phyloP scores from a whole-genome alignment of 139 green algal genomes.

The Auxenochlorella protothecoides region DNA sequence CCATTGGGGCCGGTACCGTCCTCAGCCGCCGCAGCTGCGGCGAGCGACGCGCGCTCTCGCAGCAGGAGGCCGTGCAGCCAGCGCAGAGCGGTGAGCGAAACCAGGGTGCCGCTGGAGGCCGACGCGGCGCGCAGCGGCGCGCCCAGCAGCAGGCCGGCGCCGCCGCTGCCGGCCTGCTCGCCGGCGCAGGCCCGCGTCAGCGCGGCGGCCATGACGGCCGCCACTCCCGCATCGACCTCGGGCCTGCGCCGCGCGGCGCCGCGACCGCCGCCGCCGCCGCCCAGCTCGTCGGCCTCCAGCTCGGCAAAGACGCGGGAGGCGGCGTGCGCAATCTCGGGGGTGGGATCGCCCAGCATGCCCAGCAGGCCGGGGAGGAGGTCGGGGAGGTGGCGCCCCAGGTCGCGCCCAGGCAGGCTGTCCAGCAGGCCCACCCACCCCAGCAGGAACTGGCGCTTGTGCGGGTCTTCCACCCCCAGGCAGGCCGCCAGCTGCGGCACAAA shows the following conservation, averaged over 20 bases:
- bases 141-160: neutral
- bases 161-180: constrained; percentile 32
- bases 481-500: constrained; percentile 81
- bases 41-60: too few species aligned
- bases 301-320: constrained; percentile 13
- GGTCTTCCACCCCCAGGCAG: constrained; percentile 69
- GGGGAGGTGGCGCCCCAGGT: constrained; percentile 81
- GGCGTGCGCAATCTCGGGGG: constrained; percentile 52
- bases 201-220: neutral
- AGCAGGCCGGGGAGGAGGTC: constrained; percentile 83
- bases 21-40: too few species aligned
- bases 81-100: constrained; percentile 65
- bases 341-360: constrained; percentile 69
- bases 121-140: neutral
- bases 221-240: too few species aligned
- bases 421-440: constrained; percentile 77
- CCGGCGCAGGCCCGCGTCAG: constrained; percentile 25
- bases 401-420: constrained; percentile 75
- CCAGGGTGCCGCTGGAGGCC: constrained; percentile 28
- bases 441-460: constrained; percentile 78
- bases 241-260: too few species aligned
- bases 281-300: neutral
- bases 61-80: constrained; percentile 37
- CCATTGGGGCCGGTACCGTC: too few species aligned
- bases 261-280: too few species aligned